Evolutionary conservation across 257 asterid genomes (phyloP), one percentile per base, ranked within the genome.

Genomic region (Plantago major): DNA sequence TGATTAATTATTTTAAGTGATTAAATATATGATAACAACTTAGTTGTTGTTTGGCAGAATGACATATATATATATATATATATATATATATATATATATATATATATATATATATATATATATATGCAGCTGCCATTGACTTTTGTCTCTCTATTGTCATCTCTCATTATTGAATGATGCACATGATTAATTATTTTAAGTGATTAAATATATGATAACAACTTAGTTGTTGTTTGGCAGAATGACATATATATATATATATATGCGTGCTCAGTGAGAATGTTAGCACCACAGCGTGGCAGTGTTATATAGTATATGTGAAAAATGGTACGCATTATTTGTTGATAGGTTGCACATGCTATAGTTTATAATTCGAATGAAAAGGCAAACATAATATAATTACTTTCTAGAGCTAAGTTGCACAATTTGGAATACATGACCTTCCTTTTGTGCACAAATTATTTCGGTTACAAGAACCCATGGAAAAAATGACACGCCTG

Each of bases 151-250:
- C 53, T 33, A 4, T 48, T 67, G 66, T 65, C 44, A 7, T 33
- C 3, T 7, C 40, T 33, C 40, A 22, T 43, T 73, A 58, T 37
- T 73, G 81, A 52, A 66, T 72, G 63, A 65, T 64, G 77, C 74
- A 71, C 71, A 19, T 58, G 42, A 13, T 48, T 58, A 65, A 22
- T 58, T 55, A 55, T 59, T 59, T 7, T 65, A 65, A 42, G n/a
- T 44, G 58, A 17, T 65, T 40, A 49, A 52, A 26, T 59, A 12
- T 33, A 33, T 67, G 37, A 10, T 50, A 65, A 61, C 42, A 50
- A 56, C 58, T 45, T 53, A 48, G 53, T 40, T 42, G 42, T 49
- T 48, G 62, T 62, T 18, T 50, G 44, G 71, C 46, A 59, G 56
- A 66, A 50, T 48, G 50, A 62, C 53, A 58, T 26, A 58, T 12